Percentiles rank a stretch among this genome's conserved stretches.
Evolutionary conservation across 83 land plant species (phyloP).

Genomic region (Picea mariana): DNA sequence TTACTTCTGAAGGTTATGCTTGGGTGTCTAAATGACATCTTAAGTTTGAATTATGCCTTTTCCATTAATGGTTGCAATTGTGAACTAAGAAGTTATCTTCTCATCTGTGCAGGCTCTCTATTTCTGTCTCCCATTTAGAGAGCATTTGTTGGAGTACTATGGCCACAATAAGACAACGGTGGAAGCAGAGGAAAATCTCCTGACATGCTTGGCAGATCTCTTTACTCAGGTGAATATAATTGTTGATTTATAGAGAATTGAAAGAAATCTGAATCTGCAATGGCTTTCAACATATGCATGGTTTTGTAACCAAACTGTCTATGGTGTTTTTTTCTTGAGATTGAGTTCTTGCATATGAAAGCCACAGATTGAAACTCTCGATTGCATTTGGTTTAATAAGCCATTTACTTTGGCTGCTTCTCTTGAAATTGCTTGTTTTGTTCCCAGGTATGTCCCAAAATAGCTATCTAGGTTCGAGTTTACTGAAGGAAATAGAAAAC

Average conservation of each 20-base stretch:
- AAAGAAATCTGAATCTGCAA: background rate
- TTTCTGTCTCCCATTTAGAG: conserved; percentile 51
- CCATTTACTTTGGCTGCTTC: background rate
- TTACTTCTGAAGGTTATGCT: too few relatives aligned
- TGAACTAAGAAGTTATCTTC: too few relatives aligned
- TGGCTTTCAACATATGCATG: background rate
- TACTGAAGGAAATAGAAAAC: background rate
- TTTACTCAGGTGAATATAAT: conserved; percentile 38
- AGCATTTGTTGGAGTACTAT: conserved; percentile 45
- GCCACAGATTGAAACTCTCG: background rate
- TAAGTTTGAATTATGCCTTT: too few relatives aligned
- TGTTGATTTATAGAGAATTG: background rate
- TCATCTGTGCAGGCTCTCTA: conserved; percentile 38
- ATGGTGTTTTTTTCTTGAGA: background rate
- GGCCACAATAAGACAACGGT: conserved; percentile 28
- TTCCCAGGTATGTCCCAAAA: background rate
- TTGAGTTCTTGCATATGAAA: background rate
- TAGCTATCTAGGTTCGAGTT: background rate
- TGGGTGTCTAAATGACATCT: too few relatives aligned
- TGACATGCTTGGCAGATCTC: conserved; percentile 52
- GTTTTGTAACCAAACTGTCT: background rate
- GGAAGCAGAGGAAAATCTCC: conserved; percentile 46
- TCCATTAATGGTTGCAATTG: too few relatives aligned
- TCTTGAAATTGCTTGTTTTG: conserved; percentile 3
- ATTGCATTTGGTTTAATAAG: background rate